phyloP scores from a whole-genome alignment of 148 eudicot species.

The Pouteria glomerata region DNA sequence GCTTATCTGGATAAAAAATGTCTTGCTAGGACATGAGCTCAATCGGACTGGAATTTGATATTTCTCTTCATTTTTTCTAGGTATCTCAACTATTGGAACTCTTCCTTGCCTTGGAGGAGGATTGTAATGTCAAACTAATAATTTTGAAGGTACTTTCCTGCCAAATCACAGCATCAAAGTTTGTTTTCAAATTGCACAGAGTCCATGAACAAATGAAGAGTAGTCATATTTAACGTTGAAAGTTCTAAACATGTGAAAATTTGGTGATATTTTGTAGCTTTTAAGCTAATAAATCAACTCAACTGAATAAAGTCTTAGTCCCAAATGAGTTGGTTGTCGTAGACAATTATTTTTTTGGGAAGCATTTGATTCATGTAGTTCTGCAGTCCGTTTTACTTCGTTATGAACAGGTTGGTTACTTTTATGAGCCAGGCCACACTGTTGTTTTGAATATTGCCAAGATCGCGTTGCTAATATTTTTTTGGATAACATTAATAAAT shows the following conservation, averaged over 20 bases:
- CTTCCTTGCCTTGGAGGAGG: constrained; percentile 59
- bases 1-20: background rate
- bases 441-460: background rate
- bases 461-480: background rate
- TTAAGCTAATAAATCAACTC: background rate
- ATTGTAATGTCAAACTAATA: constrained; percentile 63
- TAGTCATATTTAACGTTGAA: background rate
- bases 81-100: constrained; percentile 65
- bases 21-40: background rate
- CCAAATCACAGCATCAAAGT: constrained; percentile 2
- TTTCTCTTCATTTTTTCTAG: constrained; percentile 24
- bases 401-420: background rate
- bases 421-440: background rate
- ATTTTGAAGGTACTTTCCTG: constrained; percentile 61
- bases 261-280: constrained; percentile 4
- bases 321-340: background rate
- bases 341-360: background rate
- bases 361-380: background rate
- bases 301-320: background rate
- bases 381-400: background rate
- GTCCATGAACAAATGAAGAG: background rate
- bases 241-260: background rate
- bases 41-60: constrained; percentile 1
- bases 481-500: background rate
- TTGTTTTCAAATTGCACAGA: background rate